Evolutionary conservation across 805 yeast species (phyloP), one percentile per base, ranked within the genome.

Genomic region (Pichia californica): DNA sequence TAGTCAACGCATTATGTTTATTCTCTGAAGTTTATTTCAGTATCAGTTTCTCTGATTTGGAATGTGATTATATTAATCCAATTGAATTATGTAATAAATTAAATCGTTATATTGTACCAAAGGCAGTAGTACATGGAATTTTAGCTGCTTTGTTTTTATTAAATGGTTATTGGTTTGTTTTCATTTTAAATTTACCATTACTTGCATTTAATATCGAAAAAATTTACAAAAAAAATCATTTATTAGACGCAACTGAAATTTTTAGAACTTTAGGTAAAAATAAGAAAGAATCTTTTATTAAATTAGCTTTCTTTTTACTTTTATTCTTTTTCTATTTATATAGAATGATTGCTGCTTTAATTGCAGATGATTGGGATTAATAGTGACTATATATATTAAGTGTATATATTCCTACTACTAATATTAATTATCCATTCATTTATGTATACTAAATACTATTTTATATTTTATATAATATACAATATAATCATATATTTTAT

Each of bases 161-260:
- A 51, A 85, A 85, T 51, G 97, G 98, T 19, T 87, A 85, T 69
- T 89, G 97, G 97, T 78, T 88, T 62, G 79, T 88, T 19, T 82
- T 91, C 64, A 67, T 89, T 57, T 64, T 93, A 59, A 87, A 87
- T 66, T 68, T 80, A 52, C 97, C 98, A 37, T 71, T 93, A 50
- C 67, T 86, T 43, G 93, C 88, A 25, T 93, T 73, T 73, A 93
- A 93, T 63, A 79, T 71, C 47, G 82, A 83, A 71, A 86, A 86
- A 65, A 77, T 87, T 58, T 67, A 81, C 64, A 78, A 77, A 56
- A 88, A 87, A 66, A 80, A 81, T 62, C 89, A 91, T 62, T 70
- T 86, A 51, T 79, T 89, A 63, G 99, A 93, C 65, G 98, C 98
- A 46, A 91, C 99, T 35, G 97, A 91, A 66, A 93, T 91, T 58